Evolutionary conservation across 2,329 filamentous ascomycete genomes (phyloP).

Genomic region (Diaporthe eres): DNA sequence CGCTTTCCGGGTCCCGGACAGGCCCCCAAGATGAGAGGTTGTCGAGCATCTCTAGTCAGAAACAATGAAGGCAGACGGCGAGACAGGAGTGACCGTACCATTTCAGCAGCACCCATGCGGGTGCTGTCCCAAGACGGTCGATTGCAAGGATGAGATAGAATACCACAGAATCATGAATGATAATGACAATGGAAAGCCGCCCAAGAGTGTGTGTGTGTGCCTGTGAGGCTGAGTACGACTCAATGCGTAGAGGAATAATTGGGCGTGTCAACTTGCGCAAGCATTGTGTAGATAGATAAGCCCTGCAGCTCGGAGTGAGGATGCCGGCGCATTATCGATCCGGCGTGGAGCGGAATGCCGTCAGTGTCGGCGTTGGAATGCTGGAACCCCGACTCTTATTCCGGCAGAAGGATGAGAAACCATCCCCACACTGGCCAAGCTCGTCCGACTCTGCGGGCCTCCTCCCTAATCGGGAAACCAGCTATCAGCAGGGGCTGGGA

Average conservation of each 20-base stretch:
- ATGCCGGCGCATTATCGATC: slow-evolving; percentile 8
- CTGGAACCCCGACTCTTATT: slow-evolving; percentile 12
- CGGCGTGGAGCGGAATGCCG: slow-evolving; percentile 3
- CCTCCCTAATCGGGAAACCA: slow-evolving; percentile 19
- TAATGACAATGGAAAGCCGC: not conserved
- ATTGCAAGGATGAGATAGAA: not conserved
- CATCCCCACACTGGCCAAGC: slow-evolving; percentile 15
- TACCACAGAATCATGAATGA: slow-evolving; percentile 5
- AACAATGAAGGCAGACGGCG: not conserved
- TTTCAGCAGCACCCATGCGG: not conserved
- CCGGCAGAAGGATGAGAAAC: slow-evolving; percentile 13
- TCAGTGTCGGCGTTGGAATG: not conserved
- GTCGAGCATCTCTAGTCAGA: not conserved
- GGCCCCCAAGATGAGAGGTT: not conserved
- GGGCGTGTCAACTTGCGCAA: not conserved
- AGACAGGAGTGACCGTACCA: not conserved
- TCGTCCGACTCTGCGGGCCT: slow-evolving; percentile 2
- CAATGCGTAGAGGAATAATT: not conserved
- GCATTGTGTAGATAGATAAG: not conserved
- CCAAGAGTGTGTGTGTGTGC: not conserved
- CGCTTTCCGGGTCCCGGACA: not conserved
- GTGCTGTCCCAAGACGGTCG: not conserved
- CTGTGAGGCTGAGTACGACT: not conserved
- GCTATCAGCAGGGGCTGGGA: slow-evolving; percentile 25
- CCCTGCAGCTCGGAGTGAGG: not conserved